A percentile compares a stretch with the other conserved stretches of the same genome.
Evolutionary conservation across 2,329 filamentous ascomycete species (phyloP).

Genomic region (Colletotrichum tropicale): DNA sequence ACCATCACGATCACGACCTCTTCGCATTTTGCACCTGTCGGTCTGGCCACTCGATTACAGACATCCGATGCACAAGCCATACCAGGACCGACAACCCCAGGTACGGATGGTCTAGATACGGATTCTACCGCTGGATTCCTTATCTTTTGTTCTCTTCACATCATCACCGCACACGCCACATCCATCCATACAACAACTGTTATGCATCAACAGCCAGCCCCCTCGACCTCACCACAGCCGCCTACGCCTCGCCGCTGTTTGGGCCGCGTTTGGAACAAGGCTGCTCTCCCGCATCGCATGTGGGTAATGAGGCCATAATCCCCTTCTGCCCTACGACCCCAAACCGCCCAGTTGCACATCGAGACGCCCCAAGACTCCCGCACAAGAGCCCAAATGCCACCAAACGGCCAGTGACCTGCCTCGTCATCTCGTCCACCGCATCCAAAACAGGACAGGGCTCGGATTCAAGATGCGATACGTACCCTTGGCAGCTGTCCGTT

Average conservation of each 20-base stretch:
- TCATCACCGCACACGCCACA: background rate
- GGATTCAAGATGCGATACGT: constrained; percentile 6
- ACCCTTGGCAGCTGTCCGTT: background rate
- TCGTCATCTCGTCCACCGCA: background rate
- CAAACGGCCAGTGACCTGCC: background rate
- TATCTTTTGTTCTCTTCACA: background rate
- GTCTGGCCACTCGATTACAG: background rate
- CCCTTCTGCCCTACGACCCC: background rate
- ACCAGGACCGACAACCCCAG: background rate
- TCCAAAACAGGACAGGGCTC: constrained; percentile 1
- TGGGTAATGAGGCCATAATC: constrained; percentile 20
- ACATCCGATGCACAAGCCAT: background rate
- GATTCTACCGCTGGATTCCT: background rate
- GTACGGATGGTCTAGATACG: no score
- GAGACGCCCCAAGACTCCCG: background rate
- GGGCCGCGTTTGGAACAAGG: constrained; percentile 18
- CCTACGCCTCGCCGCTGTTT: constrained; percentile 6
- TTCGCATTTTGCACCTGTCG: background rate
- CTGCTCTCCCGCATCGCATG: background rate
- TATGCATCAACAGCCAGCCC: background rate
- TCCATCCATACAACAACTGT: background rate
- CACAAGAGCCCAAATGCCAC: background rate
- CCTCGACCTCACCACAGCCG: background rate
- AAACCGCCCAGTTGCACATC: constrained; percentile 15
- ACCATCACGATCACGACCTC: background rate